These are phyloP conservation scores for Solanum arcanum DNA, from an alignment of 257 asterid genomes.

Conservation along the genomic window DNA sequence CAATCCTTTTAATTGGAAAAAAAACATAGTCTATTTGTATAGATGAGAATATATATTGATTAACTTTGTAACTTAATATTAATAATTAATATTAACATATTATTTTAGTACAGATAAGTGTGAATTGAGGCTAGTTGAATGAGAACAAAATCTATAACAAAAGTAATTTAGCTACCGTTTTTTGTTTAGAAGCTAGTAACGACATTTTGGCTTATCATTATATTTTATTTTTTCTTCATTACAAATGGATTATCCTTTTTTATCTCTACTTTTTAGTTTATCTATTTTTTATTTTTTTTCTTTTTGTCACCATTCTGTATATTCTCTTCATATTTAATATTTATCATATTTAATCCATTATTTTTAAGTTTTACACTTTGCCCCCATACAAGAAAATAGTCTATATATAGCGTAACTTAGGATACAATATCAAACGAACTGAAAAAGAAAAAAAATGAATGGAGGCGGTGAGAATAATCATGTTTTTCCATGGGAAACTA, in stretches of 20 bases:
- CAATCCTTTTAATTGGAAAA: not conserved
- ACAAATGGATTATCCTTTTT: not conserved
- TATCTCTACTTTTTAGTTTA: not conserved
- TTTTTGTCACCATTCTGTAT: not conserved
- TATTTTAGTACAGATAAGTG: not conserved
- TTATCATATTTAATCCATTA: not conserved
- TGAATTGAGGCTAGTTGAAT: not conserved
- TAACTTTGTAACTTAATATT: not conserved
- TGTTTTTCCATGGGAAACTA: conserved; percentile 19
- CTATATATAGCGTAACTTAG: not conserved
- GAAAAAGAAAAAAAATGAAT: conserved; percentile 11
- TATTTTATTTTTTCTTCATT: not conserved
- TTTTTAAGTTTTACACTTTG: not conserved
- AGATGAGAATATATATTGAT: not conserved
- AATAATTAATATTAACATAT: not conserved
- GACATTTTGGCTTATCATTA: conserved; percentile 36
- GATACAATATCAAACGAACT: not conserved
- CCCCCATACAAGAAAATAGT: not conserved
- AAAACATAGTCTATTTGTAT: not conserved
- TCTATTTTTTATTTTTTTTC: not conserved
- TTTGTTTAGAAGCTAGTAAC: conserved; percentile 40
- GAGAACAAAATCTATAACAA: not conserved
- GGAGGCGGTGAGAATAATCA: conserved; percentile 15
- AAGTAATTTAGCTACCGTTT: conserved; percentile 5
- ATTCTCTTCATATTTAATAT: not conserved